phyloP scores from a whole-genome alignment of 2,329 filamentous ascomycete genomes.

The Trichoderma polysporum region DNA sequence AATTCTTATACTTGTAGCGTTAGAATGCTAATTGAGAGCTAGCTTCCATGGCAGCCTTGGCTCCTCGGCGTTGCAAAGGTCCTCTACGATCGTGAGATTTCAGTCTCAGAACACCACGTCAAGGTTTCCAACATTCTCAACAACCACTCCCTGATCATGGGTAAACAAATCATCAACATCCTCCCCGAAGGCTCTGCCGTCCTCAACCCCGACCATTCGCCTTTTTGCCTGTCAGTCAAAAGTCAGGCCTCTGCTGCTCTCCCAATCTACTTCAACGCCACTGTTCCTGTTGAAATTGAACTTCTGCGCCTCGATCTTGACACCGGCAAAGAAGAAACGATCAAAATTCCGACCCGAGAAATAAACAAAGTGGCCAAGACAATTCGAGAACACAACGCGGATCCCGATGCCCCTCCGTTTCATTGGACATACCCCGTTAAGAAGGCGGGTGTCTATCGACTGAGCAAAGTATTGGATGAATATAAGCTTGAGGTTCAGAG shows the following conservation, averaged over 20 bases:
- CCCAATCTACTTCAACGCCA: constrained; percentile 92
- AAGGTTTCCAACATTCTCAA: constrained; percentile 85
- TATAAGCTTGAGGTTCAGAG: constrained; percentile 91
- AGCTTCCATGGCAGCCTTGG: constrained; percentile 74
- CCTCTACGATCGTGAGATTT: constrained; percentile 88
- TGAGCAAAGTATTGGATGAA: constrained; percentile 84
- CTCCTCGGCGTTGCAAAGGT: constrained; percentile 72
- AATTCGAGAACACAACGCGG: constrained; percentile 63
- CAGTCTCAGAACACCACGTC: constrained; percentile 89
- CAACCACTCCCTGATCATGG: constrained; percentile 90
- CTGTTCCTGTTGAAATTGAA: constrained; percentile 83
- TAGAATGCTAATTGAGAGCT: constrained; percentile 9
- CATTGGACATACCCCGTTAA: constrained; percentile 73
- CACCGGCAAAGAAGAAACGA: constrained; percentile 74
- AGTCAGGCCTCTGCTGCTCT: constrained; percentile 62
- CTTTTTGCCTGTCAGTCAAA: constrained; percentile 75
- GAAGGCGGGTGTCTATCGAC: constrained; percentile 82
- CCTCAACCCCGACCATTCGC: constrained; percentile 76
- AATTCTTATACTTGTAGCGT: neutral
- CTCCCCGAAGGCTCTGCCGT: constrained; percentile 92
- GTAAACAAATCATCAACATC: constrained; percentile 97
- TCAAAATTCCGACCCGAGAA: constrained; percentile 72
- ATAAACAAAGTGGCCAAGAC: constrained; percentile 72
- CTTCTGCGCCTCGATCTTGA: constrained; percentile 84
- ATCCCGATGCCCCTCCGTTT: constrained; percentile 59